Conservation (phyloP, 495 filamentous ascomycete genomes). For the Tuber aestivum region DNA sequence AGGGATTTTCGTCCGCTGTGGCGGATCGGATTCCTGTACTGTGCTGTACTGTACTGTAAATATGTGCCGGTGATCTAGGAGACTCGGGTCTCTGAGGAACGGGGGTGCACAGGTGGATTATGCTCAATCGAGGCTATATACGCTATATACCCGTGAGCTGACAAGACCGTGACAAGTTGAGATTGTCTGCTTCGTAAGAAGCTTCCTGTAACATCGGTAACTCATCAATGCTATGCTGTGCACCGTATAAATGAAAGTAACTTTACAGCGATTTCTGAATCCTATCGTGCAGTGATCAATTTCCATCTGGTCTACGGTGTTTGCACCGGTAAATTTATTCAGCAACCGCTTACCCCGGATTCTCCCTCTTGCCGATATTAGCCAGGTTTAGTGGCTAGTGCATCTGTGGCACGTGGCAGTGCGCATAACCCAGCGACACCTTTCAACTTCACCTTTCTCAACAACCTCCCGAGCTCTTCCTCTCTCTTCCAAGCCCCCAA, state of each 20-base stretch:
- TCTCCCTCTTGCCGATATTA: not conserved
- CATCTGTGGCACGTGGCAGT: not conserved
- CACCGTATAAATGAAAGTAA: not conserved
- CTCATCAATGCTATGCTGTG: not conserved
- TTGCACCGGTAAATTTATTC: not conserved
- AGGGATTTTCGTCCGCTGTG: not conserved
- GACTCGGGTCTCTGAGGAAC: not conserved
- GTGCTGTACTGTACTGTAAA: too few species aligned
- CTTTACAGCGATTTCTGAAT: not conserved
- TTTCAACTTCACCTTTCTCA: not conserved
- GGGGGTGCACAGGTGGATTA: not conserved
- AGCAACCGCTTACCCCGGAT: not conserved
- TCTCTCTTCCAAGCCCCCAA: not conserved
- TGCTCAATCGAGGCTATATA: not conserved
- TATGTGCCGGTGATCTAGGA: not conserved
- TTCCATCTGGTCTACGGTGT: not conserved
- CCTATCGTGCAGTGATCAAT: not conserved
- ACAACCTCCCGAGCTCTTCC: not conserved
- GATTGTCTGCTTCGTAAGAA: not conserved
- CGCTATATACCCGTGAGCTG: not conserved
- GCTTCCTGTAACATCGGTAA: not conserved
- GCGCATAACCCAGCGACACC: not conserved
- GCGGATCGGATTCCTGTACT: too few species aligned
- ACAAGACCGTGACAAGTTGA: not conserved
- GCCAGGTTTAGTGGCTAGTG: not conserved